Percentiles rank a stretch among this genome's conserved stretches.
phyloP scores from a whole-genome alignment of 169 alveolate genomes.

The Cryptosporidium xiaoi region DNA sequence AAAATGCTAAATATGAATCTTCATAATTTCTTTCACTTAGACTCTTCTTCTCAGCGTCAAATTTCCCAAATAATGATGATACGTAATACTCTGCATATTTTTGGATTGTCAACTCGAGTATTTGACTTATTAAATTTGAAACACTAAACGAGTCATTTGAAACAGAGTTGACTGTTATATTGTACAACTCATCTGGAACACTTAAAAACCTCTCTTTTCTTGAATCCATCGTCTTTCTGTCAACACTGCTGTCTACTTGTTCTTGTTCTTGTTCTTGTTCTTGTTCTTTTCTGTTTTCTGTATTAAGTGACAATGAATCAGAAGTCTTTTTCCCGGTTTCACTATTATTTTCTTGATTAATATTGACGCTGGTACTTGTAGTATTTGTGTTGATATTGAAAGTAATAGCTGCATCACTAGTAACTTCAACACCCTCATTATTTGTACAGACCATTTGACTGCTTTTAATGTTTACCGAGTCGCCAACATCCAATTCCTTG shows the following conservation, averaged over 20 bases:
- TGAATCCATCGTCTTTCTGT: not conserved
- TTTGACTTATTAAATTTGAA: constrained; percentile 5
- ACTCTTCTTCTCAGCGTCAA: not conserved
- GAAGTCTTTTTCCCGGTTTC: not conserved
- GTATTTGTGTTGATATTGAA: not conserved
- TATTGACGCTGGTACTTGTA: not conserved
- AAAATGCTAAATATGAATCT: not conserved
- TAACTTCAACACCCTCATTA: too few species aligned
- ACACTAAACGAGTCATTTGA: constrained; percentile 1
- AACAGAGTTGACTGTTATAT: not conserved
- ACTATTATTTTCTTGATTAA: too few species aligned
- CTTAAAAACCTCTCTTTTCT: constrained; percentile 5
- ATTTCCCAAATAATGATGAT: not conserved
- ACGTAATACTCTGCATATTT: constrained; percentile 5
- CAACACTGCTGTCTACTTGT: not conserved
- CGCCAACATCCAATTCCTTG: not conserved
- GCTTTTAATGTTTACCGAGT: not conserved
- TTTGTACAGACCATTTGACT: too few species aligned
- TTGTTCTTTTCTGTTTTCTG: not conserved
- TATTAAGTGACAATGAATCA: too few species aligned
- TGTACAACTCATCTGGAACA: constrained; percentile 37
- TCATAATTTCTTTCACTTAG: not conserved
- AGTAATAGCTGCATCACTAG: not conserved
- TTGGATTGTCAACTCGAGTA: constrained; percentile 12
- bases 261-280: too few species aligned